phyloP scores from a whole-genome alignment of 1,284 basidiomycete species.

The Pholiota adiposa region DNA sequence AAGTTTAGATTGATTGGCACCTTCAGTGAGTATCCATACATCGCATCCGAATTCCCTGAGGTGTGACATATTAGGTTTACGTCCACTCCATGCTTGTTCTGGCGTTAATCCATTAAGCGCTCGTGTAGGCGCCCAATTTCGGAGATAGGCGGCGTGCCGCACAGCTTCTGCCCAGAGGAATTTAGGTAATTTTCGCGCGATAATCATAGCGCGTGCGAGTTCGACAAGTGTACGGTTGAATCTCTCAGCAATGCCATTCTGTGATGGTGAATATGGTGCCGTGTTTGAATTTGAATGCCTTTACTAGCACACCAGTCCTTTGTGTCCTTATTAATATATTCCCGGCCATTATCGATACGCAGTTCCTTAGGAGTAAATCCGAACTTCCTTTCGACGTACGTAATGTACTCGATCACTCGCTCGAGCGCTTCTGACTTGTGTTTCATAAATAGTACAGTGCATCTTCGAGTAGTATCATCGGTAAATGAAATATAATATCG shows the following conservation, averaged over 20 bases:
- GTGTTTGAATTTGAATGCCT: slow-evolving; percentile 21
- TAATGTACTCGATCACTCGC: slow-evolving; percentile 23
- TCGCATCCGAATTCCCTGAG: slow-evolving; percentile 33
- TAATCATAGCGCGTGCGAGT: slow-evolving; percentile 1
- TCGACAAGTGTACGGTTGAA: slow-evolving; percentile 31
- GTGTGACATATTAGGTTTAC: slow-evolving; percentile 33
- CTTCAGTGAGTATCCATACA: slow-evolving; percentile 32
- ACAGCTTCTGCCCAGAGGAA: slow-evolving; percentile 46
- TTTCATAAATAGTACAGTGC: slow-evolving; percentile 22
- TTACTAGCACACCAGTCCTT: slow-evolving; percentile 12
- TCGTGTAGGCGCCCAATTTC: slow-evolving; percentile 23
- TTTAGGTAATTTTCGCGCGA: not conserved
- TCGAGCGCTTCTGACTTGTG: slow-evolving; percentile 21
- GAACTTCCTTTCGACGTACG: slow-evolving; percentile 20
- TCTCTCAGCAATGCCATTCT: slow-evolving; percentile 41
- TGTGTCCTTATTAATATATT: slow-evolving; percentile 24
- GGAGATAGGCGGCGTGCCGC: slow-evolving; percentile 32
- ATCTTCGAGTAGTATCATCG: slow-evolving; percentile 18
- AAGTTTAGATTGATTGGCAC: slow-evolving; percentile 23
- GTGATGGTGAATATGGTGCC: slow-evolving; percentile 37
- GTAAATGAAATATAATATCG: slow-evolving; percentile 27
- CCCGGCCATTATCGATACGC: slow-evolving; percentile 20
- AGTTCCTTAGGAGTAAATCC: slow-evolving; percentile 21
- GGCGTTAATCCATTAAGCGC: slow-evolving; percentile 26
- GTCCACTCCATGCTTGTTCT: slow-evolving; percentile 27